Base-by-base conservation (phyloP, 2,329 filamentous ascomycete species). In the Fusarium sambucinum region DNA sequence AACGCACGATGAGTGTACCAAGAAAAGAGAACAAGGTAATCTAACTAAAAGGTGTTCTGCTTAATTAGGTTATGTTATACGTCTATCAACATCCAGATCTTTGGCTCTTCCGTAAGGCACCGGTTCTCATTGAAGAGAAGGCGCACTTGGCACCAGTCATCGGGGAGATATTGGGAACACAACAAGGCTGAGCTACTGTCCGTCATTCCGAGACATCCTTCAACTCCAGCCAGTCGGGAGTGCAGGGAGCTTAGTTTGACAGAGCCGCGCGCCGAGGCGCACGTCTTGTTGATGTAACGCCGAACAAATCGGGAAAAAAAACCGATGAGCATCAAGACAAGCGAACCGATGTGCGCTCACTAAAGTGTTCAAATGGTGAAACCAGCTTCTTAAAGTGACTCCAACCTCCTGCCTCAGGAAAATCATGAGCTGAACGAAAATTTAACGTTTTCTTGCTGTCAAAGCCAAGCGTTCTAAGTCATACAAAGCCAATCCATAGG, bases 301-400 rank as follows among this genome's bases (percentile, higher is more conserved):
- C 51, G 42, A 50, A 32, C 48, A 63, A 40, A 16, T 51, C 21
- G 33, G n/a, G n/a, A 25, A 25, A 41, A 46, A 51, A 53, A 30
- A 40, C 40, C 47, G 55, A 66, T 69, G 56, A 63, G 48, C 32
- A 58, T 41, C 25, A 54, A 32, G 27, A 48, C 47, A 50, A 56
- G 30, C 45, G 48, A 33, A 40, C 37, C 41, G 32, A 50, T 10
- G 6, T 7, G 45, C 55, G 58, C 72, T 73, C 57, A 71, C 67
- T 42, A 48, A 59, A 21, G 23, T 41, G 23, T 32, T 27, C 21
- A 69, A 57, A 74, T 65, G 68, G 69, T 70, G 70, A 66, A 65
- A 72, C 64, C 13, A 66, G 59, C 60, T 59, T 59, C 66, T 70
- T 19, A 66, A 67, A 17, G 52, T 69, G n/a, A 60, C 46, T 11